Base-by-base conservation (phyloP, 768 basidiomycete species). In the Hygrophorus pudorinus region DNA sequence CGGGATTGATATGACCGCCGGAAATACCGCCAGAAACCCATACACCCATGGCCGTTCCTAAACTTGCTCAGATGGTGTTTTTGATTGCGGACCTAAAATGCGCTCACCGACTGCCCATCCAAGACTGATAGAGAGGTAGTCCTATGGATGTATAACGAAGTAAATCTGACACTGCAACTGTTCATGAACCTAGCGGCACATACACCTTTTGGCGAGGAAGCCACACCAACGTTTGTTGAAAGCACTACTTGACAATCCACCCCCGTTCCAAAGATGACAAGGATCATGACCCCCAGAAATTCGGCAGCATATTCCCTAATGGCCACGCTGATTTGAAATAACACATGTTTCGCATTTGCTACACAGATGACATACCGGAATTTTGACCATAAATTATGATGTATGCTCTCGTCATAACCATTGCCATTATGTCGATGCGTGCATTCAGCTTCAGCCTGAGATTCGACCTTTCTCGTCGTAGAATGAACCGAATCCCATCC, bases 1-100 rank as follows among this genome's bases (percentile, higher is more conserved):
- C 78, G 29, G 82, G 82, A 54, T 85, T 85, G 48, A 85, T 73
- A 53, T 87, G 84, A 21, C 81, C 84, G 5, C 81, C 83, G 37
- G 84, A 84, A 45, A 83, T 71, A 37, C 78, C 77, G 39, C 70
- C 71, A 16, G 71, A 71, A 2, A 77, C 68, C 80, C 79, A 85
- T 8, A 80, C 81, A 27, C 80, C 84, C 58, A 85, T 63, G 7
- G 77, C 74, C 3, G 75, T 65, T 18, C 20, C 41, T 42, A n/a
- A 42, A 16, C 12, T 12, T 20, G 18, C 10, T 31, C 17, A n/a
- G 14, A 30, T 4, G 9, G 33, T 21, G 14, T 3, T 27, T 29
- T 5, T 9, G 11, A 10, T 17, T 4, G 10, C 6, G n/a, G 17
- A 14, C 14, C 13, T 7, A 2, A 29, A 2, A 12, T 10, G 6